Evolutionary conservation across 2,329 filamentous ascomycete species (phyloP), one percentile per base, ranked within the genome.

Genomic region (Gyromitra esculenta): DNA sequence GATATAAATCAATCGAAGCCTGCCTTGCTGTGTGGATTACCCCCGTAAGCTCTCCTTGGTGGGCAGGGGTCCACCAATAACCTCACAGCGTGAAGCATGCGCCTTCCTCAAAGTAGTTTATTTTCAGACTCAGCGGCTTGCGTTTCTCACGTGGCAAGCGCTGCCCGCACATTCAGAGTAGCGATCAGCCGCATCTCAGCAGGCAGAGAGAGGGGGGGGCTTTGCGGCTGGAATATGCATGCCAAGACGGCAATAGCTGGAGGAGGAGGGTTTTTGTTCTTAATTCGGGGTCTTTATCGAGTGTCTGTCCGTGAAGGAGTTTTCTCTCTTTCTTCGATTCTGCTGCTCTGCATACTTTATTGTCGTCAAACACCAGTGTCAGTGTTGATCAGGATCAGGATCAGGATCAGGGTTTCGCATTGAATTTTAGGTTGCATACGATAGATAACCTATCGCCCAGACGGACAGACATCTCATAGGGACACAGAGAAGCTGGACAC

Each of bases 131-230:
- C 25, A 9, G 39, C 41, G 52, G 52, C 21, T 57, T 57, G 15
- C 54, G 25, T 45, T 15, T 45, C 48, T 60, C 57, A 60, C 63
- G 65, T 68, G 65, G 65, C 65, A 56, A 35, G 57, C 35, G 54
- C 54, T 56, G 52, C 25, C 31, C 45, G 8, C 35, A 43, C 45
- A 21, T 39, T 35, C 25, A 50, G 54, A 37, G 54, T 9, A 45
- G 37, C 21, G 50, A 57, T 67, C 64, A 67, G 64, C 64, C 64
- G 64, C 64, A 67, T 67, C 39, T 54, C 35, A 54, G 48, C 25
- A 35, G 37, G 39, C n/a, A 15, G 48, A 41, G 64, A 39, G 37
- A 39, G 56, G 11, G 21, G 35, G 57, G 37, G 35, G 4, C 21
- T 54, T 43, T 60, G 37, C 57, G 37, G 57, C 57, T 60, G 57